Evolutionary conservation across 1,284 basidiomycete species (phyloP), one percentile per base, ranked within the genome.

Genomic region (Tilletiopsis washingtonensis): DNA sequence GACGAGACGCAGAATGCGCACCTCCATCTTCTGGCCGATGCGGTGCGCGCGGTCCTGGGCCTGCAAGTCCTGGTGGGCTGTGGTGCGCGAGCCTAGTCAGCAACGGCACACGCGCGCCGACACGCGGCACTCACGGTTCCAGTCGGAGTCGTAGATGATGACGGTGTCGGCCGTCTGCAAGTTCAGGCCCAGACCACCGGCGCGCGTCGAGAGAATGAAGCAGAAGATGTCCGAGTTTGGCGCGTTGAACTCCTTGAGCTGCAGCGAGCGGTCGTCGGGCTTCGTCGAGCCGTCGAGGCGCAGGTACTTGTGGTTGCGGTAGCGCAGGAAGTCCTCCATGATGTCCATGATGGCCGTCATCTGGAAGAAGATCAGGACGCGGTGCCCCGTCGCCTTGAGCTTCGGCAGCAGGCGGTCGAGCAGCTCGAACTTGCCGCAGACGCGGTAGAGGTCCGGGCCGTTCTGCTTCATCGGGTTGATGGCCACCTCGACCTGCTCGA

Each of bases 331-430:
- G 74, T 98, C 94, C 72, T 94, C 91, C 82, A 98, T 93, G 74
- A 98, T 96, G 64, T 96, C 91, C 93, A 98, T 97, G 73, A 97
- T 91, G 67, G 91, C 73, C 83, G 93, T 97, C 93, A 97, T 97
- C 76, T 98, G 93, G 84, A 97, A 97, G 82, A 97, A 97, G 73
- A 98, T 96, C 56, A 98, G 82, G 3, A 91, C 90, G 72, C 91
- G 84, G 78, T 98, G 93, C 23, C 85, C 87, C 5, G 88, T 90
- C 3, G 81, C 77, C 69, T 96, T 96, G 65, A 98, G 85, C 75
- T 97, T 98, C 47, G 93, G 93, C 32, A 99, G 79, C 59, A 97
- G 83, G 36, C 91, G 83, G 65, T 86, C 85, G 20, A 98, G 80
- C n/a, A 99, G 75, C 75, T 98, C 93, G 54, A 99, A 85, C 76